Conservation (phyloP, 805 yeast genomes). For the Schwanniomyces pseudopolymorphus region DNA sequence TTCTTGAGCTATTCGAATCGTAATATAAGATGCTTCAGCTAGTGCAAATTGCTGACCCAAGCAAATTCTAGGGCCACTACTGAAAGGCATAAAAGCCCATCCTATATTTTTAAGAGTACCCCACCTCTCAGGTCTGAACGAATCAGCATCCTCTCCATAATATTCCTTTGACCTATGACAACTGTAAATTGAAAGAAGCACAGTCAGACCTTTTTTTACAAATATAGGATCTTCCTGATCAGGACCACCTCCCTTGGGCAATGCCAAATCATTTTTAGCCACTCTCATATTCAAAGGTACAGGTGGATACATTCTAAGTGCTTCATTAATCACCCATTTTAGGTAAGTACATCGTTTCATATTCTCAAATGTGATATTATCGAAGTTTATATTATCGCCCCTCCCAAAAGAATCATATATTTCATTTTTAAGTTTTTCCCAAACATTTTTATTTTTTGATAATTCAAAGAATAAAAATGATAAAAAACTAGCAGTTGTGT, state of each 20-base stretch:
- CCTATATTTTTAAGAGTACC: slow-evolving; percentile 50
- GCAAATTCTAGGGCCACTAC: slow-evolving; percentile 61
- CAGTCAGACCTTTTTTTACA: slow-evolving; percentile 51
- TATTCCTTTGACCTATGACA: slow-evolving; percentile 47
- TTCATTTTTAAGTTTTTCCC: slow-evolving; percentile 36
- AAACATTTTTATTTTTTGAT: slow-evolving; percentile 41
- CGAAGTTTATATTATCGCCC: slow-evolving; percentile 31
- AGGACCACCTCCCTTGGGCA: slow-evolving; percentile 51
- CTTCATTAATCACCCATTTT: slow-evolving; percentile 42
- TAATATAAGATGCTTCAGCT: slow-evolving; percentile 22
- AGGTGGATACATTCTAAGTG: slow-evolving; percentile 55
- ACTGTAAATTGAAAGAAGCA: slow-evolving; percentile 56
- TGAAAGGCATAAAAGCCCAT: slow-evolving; percentile 49
- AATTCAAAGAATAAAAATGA: slow-evolving; percentile 46
- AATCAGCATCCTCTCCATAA: slow-evolving; percentile 38
- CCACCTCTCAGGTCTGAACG: slow-evolving; percentile 53
- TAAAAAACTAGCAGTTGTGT: slow-evolving; percentile 53
- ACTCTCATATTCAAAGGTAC: slow-evolving; percentile 50
- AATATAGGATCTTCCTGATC: slow-evolving; percentile 32
- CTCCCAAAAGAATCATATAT: slow-evolving; percentile 31
- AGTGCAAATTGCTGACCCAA: slow-evolving; percentile 60
- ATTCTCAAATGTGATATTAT: slow-evolving; percentile 44
- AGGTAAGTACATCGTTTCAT: slow-evolving; percentile 45
- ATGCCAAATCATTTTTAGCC: slow-evolving; percentile 48
- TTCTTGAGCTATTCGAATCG: neutral